A percentile compares a stretch with the other conserved stretches of the same genome.
These are phyloP conservation scores for Colletotrichum australisinense DNA, from an alignment of 2,329 filamentous ascomycete species.

Conservation along the genomic window DNA sequence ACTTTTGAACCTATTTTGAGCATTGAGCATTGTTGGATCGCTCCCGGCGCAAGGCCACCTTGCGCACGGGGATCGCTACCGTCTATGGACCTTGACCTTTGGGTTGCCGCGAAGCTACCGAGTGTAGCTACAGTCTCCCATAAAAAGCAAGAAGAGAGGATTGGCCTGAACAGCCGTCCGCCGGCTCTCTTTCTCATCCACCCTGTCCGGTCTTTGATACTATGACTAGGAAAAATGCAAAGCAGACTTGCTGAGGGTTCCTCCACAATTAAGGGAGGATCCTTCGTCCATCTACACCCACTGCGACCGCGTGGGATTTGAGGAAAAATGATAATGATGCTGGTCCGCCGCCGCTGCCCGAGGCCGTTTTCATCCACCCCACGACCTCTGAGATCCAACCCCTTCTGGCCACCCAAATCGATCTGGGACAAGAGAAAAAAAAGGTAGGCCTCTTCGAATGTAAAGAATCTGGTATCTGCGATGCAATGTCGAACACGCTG, in stretches of 20 bases:
- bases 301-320: constrained; percentile 3
- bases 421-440: background rate
- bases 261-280: background rate
- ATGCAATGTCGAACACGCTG: constrained; percentile 25
- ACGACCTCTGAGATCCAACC: constrained; percentile 5
- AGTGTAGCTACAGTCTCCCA: background rate
- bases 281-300: constrained; percentile 10
- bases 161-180: background rate
- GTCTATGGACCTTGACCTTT: constrained; percentile 9
- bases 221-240: constrained; percentile 4
- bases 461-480: constrained; percentile 23
- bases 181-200: background rate
- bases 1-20: background rate
- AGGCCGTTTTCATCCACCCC: background rate
- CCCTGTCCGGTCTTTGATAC: background rate
- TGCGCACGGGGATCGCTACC: constrained; percentile 9
- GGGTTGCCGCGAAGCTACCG: background rate
- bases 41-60: background rate
- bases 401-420: background rate
- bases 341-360: background rate
- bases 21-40: constrained; percentile 1
- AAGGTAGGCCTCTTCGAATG: constrained; percentile 7
- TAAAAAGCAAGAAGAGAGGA: background rate
- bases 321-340: background rate
- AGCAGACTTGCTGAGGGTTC: constrained; percentile 2